A percentile compares a stretch with the other conserved stretches of the same genome.
These are phyloP conservation scores for Scutellaria barbata DNA, from an alignment of 257 asterid species.

Conservation along the genomic window DNA sequence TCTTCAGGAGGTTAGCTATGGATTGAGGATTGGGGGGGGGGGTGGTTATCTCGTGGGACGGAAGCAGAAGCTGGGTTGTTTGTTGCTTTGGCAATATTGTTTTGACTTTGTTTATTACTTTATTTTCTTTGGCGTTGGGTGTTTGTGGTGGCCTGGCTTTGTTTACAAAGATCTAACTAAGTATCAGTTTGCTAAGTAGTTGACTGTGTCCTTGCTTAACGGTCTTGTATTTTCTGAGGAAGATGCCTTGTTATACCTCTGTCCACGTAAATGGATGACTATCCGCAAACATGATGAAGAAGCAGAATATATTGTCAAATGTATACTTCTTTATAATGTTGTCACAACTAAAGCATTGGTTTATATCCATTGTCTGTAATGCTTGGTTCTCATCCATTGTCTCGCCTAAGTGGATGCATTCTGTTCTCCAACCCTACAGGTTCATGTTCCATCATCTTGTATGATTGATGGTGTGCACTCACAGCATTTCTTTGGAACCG, in stretches of 20 bases:
- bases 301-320: conserved; percentile 2
- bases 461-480: conserved; percentile 99
- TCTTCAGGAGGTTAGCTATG: neutral
- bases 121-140: neutral
- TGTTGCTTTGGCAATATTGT: conserved; percentile 4
- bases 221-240: conserved; percentile 17
- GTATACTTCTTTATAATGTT: neutral
- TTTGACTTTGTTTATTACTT: neutral
- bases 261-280: conserved; percentile 26
- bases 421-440: conserved; percentile 58
- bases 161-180: neutral
- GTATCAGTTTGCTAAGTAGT: neutral
- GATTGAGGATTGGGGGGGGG: neutral
- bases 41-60: conserved; percentile 5
- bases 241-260: conserved; percentile 14
- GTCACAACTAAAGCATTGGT: neutral
- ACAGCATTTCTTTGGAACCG: conserved; percentile 97
- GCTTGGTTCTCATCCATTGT: conserved; percentile 27
- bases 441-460: conserved; percentile 97
- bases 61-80: conserved; percentile 20
- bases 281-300: conserved; percentile 4
- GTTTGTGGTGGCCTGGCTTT: neutral
- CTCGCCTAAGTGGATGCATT: conserved; percentile 25
- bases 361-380: conserved; percentile 20
- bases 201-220: conserved; percentile 7